A percentile compares a stretch with the other conserved stretches of the same genome.
These are phyloP conservation scores for Calonectria naviculata DNA, from an alignment of 2,329 filamentous ascomycete genomes.

Conservation along the genomic window DNA sequence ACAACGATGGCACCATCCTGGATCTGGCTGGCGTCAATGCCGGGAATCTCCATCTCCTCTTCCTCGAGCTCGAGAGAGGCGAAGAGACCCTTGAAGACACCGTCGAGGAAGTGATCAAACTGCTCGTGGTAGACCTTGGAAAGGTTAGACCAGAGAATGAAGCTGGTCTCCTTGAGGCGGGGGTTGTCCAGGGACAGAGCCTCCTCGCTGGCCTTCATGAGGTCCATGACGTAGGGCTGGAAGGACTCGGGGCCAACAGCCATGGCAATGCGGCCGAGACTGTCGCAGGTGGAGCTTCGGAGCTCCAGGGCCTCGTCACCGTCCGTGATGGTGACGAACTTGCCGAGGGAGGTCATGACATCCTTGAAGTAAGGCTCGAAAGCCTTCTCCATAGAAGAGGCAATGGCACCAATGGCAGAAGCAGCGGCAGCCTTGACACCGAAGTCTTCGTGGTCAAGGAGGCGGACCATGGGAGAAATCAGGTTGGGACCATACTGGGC, in stretches of 20 bases:
- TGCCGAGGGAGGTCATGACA: constrained; percentile 89
- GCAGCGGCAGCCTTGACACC: constrained; percentile 92
- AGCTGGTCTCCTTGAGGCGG: constrained; percentile 93
- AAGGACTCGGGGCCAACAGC: constrained; percentile 89
- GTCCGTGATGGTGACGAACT: constrained; percentile 87
- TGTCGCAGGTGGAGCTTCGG: constrained; percentile 89
- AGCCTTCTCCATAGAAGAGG: constrained; percentile 81
- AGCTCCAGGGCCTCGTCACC: constrained; percentile 91
- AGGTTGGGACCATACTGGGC: constrained; percentile 84
- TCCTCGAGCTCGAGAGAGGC: constrained; percentile 89
- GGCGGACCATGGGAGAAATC: constrained; percentile 84
- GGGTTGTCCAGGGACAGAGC: constrained; percentile 89
- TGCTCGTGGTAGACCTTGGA: constrained; percentile 92
- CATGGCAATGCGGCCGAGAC: constrained; percentile 90
- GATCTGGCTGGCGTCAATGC: constrained; percentile 66
- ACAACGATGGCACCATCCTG: constrained; percentile 82
- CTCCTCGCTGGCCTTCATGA: constrained; percentile 94
- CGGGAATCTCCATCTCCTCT: constrained; percentile 85
- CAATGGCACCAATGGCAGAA: constrained; percentile 90
- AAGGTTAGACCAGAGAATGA: constrained; percentile 95
- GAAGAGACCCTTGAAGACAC: constrained; percentile 83
- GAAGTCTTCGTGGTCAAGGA: constrained; percentile 86
- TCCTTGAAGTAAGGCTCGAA: constrained; percentile 94
- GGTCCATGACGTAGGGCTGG: constrained; percentile 88
- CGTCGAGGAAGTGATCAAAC: constrained; percentile 81